Conservation (phyloP, 2,329 filamentous ascomycete genomes). For the Venturia aucupariae region DNA sequence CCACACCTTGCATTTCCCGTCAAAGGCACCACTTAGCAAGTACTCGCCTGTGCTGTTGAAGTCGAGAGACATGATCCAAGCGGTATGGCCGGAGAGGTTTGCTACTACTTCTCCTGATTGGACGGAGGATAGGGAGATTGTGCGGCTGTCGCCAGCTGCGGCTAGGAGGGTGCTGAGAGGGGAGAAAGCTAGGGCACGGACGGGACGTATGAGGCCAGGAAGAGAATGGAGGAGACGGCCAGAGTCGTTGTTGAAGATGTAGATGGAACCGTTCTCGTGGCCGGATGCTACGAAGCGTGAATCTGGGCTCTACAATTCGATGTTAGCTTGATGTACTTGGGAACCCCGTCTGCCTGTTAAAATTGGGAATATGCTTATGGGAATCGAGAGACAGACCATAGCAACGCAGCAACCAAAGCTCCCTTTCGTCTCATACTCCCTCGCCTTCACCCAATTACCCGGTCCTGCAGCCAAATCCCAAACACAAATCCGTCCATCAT, state of each 20-base stretch:
- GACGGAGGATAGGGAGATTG: conserved; percentile 89
- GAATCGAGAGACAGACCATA: conserved; percentile 40
- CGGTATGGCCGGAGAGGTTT: conserved; percentile 67
- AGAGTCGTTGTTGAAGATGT: conserved; percentile 90
- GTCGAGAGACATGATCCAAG: conserved; percentile 85
- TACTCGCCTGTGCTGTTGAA: conserved; percentile 94
- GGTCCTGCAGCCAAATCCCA: conserved; percentile 54
- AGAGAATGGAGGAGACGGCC: conserved; percentile 79
- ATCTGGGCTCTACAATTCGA: conserved; percentile 48
- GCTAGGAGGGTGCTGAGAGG: conserved; percentile 77
- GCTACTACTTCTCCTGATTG: conserved; percentile 86
- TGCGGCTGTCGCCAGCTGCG: conserved; percentile 67
- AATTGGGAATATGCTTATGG: background rate
- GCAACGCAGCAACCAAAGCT: conserved; percentile 88
- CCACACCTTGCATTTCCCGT: conserved; percentile 96
- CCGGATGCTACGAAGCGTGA: conserved; percentile 83
- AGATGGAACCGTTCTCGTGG: conserved; percentile 84
- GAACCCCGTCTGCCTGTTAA: background rate
- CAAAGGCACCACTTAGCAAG: conserved; percentile 72
- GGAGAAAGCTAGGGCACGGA: conserved; percentile 79
- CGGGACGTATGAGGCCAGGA: conserved; percentile 75
- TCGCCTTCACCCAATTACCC: conserved; percentile 52
- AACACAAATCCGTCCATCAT: conserved; percentile 80
- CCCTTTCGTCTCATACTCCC: conserved; percentile 83
- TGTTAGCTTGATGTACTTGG: background rate